These are phyloP conservation scores for Salix exigua DNA, from an alignment of 345 rosid genomes.

Conservation along the genomic window DNA sequence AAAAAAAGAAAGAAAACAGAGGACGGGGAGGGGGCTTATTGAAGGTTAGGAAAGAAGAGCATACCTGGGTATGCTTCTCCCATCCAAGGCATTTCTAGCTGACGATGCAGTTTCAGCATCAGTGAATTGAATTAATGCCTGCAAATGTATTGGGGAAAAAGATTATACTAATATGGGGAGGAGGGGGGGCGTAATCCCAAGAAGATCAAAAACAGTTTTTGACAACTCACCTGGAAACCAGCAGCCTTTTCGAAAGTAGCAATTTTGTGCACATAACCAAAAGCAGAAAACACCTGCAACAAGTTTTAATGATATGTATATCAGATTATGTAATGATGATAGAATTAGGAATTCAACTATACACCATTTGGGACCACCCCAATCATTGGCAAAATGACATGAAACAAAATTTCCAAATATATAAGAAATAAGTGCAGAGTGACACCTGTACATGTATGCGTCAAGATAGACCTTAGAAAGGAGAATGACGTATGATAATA, in stretches of 20 bases:
- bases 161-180: slow-evolving; percentile 5
- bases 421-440: slow-evolving; percentile 63
- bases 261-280: slow-evolving; percentile 96
- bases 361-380: slow-evolving; percentile 21
- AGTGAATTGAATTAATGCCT: slow-evolving; percentile 92
- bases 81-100: slow-evolving; percentile 83
- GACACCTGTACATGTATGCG: slow-evolving; percentile 73
- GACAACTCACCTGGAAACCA: slow-evolving; percentile 76
- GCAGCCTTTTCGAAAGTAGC: slow-evolving; percentile 97
- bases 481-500: slow-evolving; percentile 63
- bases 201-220: slow-evolving; percentile 8
- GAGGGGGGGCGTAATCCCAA: background rate
- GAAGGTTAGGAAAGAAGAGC: slow-evolving; percentile 13
- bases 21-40: background rate
- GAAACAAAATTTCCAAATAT: slow-evolving; percentile 36
- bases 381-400: slow-evolving; percentile 21
- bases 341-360: background rate
- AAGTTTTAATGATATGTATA: slow-evolving; percentile 19
- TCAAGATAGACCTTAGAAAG: slow-evolving; percentile 70
- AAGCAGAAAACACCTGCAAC: slow-evolving; percentile 93
- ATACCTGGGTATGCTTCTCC: slow-evolving; percentile 92
- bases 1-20: background rate
- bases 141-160: slow-evolving; percentile 17
- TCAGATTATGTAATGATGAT: background rate
- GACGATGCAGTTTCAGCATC: slow-evolving; percentile 86